Conservation (phyloP, 148 eudicot species). For the Persicaria maculosa region DNA sequence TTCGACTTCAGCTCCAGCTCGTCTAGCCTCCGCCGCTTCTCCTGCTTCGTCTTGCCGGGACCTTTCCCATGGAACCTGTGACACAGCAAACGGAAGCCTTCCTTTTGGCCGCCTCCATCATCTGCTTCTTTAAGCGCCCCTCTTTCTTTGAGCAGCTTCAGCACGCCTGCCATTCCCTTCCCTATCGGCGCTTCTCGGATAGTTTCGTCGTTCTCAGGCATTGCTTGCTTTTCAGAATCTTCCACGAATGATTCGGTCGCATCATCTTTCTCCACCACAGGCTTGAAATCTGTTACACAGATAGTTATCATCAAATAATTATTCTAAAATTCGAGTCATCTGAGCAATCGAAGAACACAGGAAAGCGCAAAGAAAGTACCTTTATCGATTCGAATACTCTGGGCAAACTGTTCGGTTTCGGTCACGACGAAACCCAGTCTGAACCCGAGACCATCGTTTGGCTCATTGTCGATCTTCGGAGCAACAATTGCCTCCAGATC, state of each 20-base stretch:
- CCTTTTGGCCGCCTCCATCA: constrained; percentile 99
- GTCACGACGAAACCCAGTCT: constrained; percentile 80
- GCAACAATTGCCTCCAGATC: constrained; percentile 41
- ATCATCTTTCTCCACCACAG: constrained; percentile 67
- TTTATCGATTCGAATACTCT: constrained; percentile 94
- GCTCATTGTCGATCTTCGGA: constrained; percentile 27
- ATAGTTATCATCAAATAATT: too few relatives aligned
- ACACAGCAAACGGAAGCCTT: constrained; percentile 77
- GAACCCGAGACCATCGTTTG: constrained; percentile 33
- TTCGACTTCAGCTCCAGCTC: constrained; percentile 77
- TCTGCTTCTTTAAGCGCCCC: constrained; percentile 81
- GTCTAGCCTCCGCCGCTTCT: constrained; percentile 80
- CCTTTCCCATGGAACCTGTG: constrained; percentile 93
- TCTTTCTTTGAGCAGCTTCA: constrained; percentile 66
- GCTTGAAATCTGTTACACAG: not conserved
- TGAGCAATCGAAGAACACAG: too few relatives aligned
- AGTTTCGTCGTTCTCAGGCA: constrained; percentile 36
- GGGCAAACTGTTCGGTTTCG: constrained; percentile 97
- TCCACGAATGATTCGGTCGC: constrained; percentile 40
- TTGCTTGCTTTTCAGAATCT: constrained; percentile 38
- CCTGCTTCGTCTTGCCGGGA: constrained; percentile 90
- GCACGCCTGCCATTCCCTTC: constrained; percentile 77
- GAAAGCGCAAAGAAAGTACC: constrained; percentile 29
- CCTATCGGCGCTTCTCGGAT: constrained; percentile 85
- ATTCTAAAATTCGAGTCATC: too few relatives aligned